Percentiles rank a stretch among this genome's conserved stretches.
Conservation (phyloP, 2,329 filamentous ascomycete species). For the Akanthomyces muscarius region DNA sequence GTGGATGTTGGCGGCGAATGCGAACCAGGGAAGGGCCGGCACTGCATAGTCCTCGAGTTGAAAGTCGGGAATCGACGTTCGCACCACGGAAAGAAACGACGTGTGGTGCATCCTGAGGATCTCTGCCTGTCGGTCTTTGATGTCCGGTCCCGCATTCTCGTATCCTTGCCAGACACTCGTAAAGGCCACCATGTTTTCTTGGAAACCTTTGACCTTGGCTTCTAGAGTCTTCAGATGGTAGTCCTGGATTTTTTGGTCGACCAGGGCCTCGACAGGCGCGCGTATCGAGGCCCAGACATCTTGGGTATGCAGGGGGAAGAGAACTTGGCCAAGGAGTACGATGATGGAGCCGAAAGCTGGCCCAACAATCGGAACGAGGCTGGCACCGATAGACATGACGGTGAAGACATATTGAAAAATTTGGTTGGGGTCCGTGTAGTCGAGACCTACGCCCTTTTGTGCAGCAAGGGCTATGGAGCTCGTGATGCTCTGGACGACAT, state of each 20-base stretch:
- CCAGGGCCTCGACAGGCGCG: neutral
- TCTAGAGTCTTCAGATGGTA: neutral
- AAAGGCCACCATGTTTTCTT: neutral
- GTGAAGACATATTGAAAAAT: no score
- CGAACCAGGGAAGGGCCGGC: neutral
- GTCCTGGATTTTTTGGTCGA: neutral
- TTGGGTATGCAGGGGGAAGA: no score
- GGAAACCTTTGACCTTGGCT: neutral
- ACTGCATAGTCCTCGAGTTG: neutral
- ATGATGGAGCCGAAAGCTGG: no score
- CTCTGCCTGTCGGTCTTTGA: neutral
- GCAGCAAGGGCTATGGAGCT: no score
- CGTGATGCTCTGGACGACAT: no score
- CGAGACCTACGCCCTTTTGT: no score
- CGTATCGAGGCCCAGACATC: no score
- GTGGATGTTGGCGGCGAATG: neutral
- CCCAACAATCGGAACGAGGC: no score
- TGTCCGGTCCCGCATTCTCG: neutral
- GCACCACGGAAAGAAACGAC: neutral
- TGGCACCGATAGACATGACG: no score
- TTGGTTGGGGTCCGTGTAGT: no score
- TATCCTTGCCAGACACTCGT: neutral
- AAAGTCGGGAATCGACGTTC: neutral
- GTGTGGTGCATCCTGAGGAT: neutral
- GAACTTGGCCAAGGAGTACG: no score